Percentiles rank a stretch among this genome's conserved stretches.
Conservation (phyloP, 768 basidiomycete genomes). For the Boletus pseudopeckii region DNA sequence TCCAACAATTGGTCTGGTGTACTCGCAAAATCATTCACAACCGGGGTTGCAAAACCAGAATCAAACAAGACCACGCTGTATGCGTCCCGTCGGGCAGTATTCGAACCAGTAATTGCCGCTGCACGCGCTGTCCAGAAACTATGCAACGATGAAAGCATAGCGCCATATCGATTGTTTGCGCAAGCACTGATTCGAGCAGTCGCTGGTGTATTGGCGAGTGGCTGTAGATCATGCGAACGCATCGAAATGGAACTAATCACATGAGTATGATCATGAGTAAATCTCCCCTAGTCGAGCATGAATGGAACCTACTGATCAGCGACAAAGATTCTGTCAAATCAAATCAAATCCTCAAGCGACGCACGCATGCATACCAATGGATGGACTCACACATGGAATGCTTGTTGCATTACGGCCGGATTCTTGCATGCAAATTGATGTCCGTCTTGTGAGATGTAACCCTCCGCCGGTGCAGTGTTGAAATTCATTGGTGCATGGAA, state of each 20-base stretch:
- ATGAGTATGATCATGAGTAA: not conserved
- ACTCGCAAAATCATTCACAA: conserved; percentile 47
- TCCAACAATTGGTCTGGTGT: conserved; percentile 44
- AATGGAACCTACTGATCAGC: conserved; percentile 40
- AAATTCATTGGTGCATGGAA: conserved; percentile 43
- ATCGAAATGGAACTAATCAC: conserved; percentile 50
- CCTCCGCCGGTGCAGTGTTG: conserved; percentile 26
- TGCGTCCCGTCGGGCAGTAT: conserved; percentile 43
- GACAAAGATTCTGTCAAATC: conserved; percentile 45
- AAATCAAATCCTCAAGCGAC: not conserved
- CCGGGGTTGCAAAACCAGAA: conserved; percentile 8
- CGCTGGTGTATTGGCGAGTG: conserved; percentile 42
- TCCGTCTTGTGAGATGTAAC: conserved; percentile 55
- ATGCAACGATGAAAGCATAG: conserved; percentile 54
- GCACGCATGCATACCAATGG: not conserved
- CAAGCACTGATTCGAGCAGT: conserved; percentile 35
- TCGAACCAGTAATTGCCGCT: conserved; percentile 30
- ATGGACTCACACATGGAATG: conserved; percentile 56
- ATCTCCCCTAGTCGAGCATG: too few species aligned
- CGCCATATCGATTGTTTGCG: conserved; percentile 51
- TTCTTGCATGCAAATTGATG: conserved; percentile 54
- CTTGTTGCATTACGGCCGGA: conserved; percentile 48
- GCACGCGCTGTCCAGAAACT: conserved; percentile 56
- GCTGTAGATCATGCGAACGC: conserved; percentile 38
- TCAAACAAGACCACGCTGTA: conserved; percentile 56